A percentile compares a stretch with the other conserved stretches of the same genome.
Conservation (phyloP, 2,329 filamentous ascomycete species). For the Trichophyton mentagrophytes region DNA sequence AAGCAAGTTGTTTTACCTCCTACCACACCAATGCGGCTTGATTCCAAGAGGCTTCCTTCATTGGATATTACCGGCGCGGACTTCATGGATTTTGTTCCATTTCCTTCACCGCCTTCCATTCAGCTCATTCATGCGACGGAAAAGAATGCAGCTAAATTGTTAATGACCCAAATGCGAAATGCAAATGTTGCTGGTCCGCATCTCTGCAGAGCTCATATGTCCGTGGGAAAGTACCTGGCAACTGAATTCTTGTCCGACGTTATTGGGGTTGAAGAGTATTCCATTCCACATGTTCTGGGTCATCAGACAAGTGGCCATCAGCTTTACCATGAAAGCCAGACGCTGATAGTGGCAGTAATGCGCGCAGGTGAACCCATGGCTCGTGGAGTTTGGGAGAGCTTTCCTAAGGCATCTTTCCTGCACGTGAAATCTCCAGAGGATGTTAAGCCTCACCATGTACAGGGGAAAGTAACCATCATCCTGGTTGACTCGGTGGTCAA, state of each 20-base stretch:
- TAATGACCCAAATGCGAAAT: slow-evolving; percentile 44
- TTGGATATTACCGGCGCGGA: slow-evolving; percentile 22
- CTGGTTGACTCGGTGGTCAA: slow-evolving; percentile 53
- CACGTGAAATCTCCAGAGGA: slow-evolving; percentile 34
- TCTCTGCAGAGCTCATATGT: slow-evolving; percentile 39
- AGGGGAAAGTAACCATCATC: slow-evolving; percentile 31
- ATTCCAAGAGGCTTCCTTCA: slow-evolving; percentile 32
- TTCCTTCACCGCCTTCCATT: slow-evolving; percentile 10
- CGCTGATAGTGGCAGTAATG: too few species aligned
- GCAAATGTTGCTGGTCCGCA: slow-evolving; percentile 32
- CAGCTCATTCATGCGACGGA: slow-evolving; percentile 35
- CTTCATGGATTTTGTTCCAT: slow-evolving; percentile 20
- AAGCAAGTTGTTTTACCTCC: slow-evolving; percentile 38
- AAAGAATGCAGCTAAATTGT: slow-evolving; percentile 35
- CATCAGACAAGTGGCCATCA: slow-evolving; percentile 33
- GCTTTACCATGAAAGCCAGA: slow-evolving; percentile 22
- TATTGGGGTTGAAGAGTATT: slow-evolving; percentile 39
- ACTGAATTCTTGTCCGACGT: slow-evolving; percentile 32
- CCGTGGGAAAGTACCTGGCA: slow-evolving; percentile 43
- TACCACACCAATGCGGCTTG: slow-evolving; percentile 30
- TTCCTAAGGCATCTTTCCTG: slow-evolving; percentile 15
- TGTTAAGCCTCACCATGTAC: slow-evolving; percentile 33
- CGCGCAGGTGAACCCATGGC: too few species aligned
- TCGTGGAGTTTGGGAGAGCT: too few species aligned
- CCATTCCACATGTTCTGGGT: slow-evolving; percentile 43